Conservation (phyloP, 2,329 filamentous ascomycete genomes). For the Fusarium sp. region DNA sequence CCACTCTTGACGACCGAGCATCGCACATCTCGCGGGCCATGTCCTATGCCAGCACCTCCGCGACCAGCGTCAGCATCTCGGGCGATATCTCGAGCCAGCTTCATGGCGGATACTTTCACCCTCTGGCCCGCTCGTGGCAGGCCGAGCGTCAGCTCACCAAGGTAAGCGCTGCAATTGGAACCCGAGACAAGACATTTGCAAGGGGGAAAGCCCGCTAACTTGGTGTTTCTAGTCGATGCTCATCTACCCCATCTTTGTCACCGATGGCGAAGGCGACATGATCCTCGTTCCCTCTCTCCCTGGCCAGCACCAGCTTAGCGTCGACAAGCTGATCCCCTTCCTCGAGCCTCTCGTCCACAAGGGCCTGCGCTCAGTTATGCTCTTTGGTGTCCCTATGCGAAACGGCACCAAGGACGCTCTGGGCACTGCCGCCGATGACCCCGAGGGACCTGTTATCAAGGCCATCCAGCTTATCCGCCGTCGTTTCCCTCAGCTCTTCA, state of each 20-base stretch:
- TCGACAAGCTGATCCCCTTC: slow-evolving; percentile 86
- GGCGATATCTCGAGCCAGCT: slow-evolving; percentile 83
- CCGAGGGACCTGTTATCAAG: slow-evolving; percentile 87
- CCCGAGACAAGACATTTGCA: not conserved
- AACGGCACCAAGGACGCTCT: slow-evolving; percentile 86
- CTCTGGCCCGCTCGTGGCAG: slow-evolving; percentile 81
- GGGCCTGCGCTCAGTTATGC: slow-evolving; percentile 88
- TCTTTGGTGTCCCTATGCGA: slow-evolving; percentile 91
- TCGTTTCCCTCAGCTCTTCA: slow-evolving; percentile 88
- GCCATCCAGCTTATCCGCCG: slow-evolving; percentile 83
- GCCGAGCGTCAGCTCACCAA: slow-evolving; percentile 85
- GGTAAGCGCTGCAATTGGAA: slow-evolving; percentile 55
- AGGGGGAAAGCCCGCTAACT: slow-evolving; percentile 24
- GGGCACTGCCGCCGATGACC: slow-evolving; percentile 91
- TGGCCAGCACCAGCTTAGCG: slow-evolving; percentile 84
- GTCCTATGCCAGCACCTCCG: slow-evolving; percentile 71
- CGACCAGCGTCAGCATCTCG: slow-evolving; percentile 72
- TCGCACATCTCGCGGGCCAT: slow-evolving; percentile 69
- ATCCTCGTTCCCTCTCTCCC: slow-evolving; percentile 88
- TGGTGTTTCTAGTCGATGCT: slow-evolving; percentile 79
- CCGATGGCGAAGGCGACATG: slow-evolving; percentile 92
- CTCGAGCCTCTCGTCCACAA: slow-evolving; percentile 87
- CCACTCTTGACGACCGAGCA: slow-evolving; percentile 65
- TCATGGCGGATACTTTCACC: slow-evolving; percentile 83
- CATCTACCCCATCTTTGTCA: slow-evolving; percentile 96